Evolutionary conservation across 495 filamentous ascomycete species (phyloP).

Genomic region (Elasticomyces elasticus): DNA sequence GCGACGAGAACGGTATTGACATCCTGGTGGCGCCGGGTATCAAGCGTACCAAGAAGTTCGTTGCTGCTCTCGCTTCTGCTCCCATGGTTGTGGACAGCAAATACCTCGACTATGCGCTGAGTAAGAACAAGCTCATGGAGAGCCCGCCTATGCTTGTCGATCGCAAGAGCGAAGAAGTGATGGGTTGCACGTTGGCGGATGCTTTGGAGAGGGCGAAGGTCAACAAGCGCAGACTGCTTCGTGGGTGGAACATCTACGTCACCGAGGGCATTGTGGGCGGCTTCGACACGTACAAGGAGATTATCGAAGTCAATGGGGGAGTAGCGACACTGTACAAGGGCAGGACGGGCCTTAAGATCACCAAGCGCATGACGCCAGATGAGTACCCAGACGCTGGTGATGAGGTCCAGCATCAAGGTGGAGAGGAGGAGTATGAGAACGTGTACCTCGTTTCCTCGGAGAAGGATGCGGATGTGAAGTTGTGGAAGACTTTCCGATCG

Average conservation of each 20-base stretch:
- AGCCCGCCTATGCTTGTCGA: slow-evolving; percentile 45
- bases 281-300: slow-evolving; percentile 68
- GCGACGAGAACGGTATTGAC: slow-evolving; percentile 59
- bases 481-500: slow-evolving; percentile 73
- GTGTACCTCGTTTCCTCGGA: slow-evolving; percentile 66
- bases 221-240: slow-evolving; percentile 66
- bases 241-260: slow-evolving; percentile 66
- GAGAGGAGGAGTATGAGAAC: slow-evolving; percentile 45
- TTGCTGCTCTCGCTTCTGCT: slow-evolving; percentile 68
- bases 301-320: slow-evolving; percentile 83
- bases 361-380: slow-evolving; percentile 19
- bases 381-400: slow-evolving; percentile 37
- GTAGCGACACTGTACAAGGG: slow-evolving; percentile 68
- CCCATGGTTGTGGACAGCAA: slow-evolving; percentile 62
- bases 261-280: slow-evolving; percentile 68
- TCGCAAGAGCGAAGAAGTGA: slow-evolving; percentile 55
- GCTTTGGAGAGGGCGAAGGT: slow-evolving; percentile 56
- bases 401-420: slow-evolving; percentile 39
- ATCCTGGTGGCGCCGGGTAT: slow-evolving; percentile 81
- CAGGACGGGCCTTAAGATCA: slow-evolving; percentile 48
- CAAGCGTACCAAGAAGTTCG: slow-evolving; percentile 85
- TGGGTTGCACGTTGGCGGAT: slow-evolving; percentile 55
- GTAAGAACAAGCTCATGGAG: slow-evolving; percentile 38
- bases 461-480: slow-evolving; percentile 51
- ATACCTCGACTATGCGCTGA: slow-evolving; percentile 69